Evolutionary conservation across 805 yeast species (phyloP).

Genomic region (Cyberlindnera xishuangbannaensis): DNA sequence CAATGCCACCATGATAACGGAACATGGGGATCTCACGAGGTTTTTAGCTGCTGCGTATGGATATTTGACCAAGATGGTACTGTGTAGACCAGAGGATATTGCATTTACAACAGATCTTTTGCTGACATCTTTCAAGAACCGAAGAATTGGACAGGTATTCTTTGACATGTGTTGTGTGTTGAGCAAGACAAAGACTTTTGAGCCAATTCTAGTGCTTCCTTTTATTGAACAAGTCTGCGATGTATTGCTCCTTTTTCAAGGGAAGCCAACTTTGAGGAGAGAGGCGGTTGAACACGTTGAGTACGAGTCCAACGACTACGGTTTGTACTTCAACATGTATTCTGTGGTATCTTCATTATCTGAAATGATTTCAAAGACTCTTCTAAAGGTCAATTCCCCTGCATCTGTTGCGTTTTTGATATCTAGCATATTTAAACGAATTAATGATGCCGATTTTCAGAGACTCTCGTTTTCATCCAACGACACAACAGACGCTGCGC

Average conservation of each 20-base stretch:
- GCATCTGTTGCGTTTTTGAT: slow-evolving; percentile 2
- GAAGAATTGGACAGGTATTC: slow-evolving; percentile 74
- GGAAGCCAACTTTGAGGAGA: slow-evolving; percentile 66
- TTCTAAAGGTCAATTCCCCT: slow-evolving; percentile 17
- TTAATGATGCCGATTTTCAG: slow-evolving; percentile 1
- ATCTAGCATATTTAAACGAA: slow-evolving; percentile 9
- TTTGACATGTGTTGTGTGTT: slow-evolving; percentile 75
- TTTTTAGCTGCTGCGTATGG: slow-evolving; percentile 59
- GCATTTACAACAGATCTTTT: slow-evolving; percentile 22
- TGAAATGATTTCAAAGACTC: slow-evolving; percentile 45
- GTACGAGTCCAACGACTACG: slow-evolving; percentile 75
- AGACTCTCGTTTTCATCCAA: neutral
- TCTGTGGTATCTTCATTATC: slow-evolving; percentile 62
- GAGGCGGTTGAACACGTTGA: slow-evolving; percentile 82
- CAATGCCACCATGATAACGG: slow-evolving; percentile 56
- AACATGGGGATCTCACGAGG: slow-evolving; percentile 58
- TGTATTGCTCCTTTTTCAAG: slow-evolving; percentile 65
- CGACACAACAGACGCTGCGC: slow-evolving; percentile 7
- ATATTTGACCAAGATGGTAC: slow-evolving; percentile 50
- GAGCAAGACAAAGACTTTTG: slow-evolving; percentile 57
- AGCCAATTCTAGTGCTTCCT: slow-evolving; percentile 35
- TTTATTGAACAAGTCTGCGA: slow-evolving; percentile 59
- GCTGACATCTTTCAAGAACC: slow-evolving; percentile 43
- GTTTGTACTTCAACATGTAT: slow-evolving; percentile 30
- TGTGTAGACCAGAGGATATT: slow-evolving; percentile 38